phyloP scores from a whole-genome alignment of 306 rosid genomes.

The Trifolium subterraneum region DNA sequence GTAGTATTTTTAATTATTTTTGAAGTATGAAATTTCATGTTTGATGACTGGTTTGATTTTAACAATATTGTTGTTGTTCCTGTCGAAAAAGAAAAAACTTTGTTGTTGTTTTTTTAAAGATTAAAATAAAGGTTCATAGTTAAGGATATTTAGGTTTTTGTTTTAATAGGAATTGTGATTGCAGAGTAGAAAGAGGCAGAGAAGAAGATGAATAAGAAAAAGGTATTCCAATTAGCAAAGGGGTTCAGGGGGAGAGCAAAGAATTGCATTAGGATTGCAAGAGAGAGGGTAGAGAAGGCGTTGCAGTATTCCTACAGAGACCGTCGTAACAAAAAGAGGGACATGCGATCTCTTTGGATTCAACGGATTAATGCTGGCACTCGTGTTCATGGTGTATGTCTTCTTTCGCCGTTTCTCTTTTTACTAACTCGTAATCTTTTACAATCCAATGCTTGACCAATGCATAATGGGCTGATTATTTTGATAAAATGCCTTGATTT shows the following conservation, averaged over 20 bases:
- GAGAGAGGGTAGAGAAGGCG: constrained; percentile 98
- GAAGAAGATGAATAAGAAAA: constrained; percentile 73
- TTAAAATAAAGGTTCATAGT: background rate
- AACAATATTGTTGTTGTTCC: background rate
- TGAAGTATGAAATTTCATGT: background rate
- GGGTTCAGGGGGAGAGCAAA: constrained; percentile 98
- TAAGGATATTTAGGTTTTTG: background rate
- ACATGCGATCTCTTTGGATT: constrained; percentile 97
- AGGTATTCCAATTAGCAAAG: constrained; percentile 89
- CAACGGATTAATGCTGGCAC: constrained; percentile 94
- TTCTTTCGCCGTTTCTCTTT: constrained; percentile 14
- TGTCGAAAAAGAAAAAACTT: too few species aligned
- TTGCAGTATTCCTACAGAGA: constrained; percentile 96
- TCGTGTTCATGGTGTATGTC: constrained; percentile 82
- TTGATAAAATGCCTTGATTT: background rate
- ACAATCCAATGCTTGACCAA: background rate
- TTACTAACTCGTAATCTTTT: background rate
- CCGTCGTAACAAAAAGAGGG: constrained; percentile 95
- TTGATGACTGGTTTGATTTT: background rate
- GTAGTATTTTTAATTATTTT: background rate
- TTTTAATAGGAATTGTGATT: constrained; percentile 13
- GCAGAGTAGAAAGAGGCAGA: constrained; percentile 20
- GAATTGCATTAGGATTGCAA: constrained; percentile 93
- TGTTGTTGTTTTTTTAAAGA: background rate
- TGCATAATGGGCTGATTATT: background rate